phyloP scores from a whole-genome alignment of 768 basidiomycete species.

The Russula foetens region DNA sequence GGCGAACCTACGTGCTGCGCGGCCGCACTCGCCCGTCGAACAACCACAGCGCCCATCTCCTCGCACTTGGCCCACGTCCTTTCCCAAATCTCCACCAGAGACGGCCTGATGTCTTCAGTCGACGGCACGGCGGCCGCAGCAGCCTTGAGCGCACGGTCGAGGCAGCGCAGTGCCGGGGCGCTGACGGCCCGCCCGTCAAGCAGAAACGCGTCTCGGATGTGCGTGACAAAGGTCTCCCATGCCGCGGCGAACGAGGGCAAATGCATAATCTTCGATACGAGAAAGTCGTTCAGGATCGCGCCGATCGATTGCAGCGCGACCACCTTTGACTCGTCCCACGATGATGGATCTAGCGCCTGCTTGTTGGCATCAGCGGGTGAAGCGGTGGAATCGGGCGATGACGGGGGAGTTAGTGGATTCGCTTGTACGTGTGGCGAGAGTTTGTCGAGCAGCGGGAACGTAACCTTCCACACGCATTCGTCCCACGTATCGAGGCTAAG shows the following conservation, averaged over 20 bases:
- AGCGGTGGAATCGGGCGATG: constrained; percentile 19
- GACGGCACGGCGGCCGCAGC: constrained; percentile 27
- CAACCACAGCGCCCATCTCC: constrained; percentile 49
- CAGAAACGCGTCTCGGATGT: constrained; percentile 64
- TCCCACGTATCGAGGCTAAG: constrained; percentile 81
- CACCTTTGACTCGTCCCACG: constrained; percentile 85
- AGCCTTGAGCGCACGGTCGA: constrained; percentile 72
- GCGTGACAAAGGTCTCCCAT: constrained; percentile 67
- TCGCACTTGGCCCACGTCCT: constrained; percentile 66
- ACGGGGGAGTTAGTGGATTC: constrained; percentile 9
- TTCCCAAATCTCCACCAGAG: constrained; percentile 44
- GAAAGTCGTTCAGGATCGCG: constrained; percentile 74
- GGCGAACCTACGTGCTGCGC: not conserved
- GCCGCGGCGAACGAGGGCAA: constrained; percentile 61
- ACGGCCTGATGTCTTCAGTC: constrained; percentile 23
- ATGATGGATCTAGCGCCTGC: constrained; percentile 32
- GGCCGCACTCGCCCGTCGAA: constrained; percentile 24
- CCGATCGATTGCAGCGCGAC: constrained; percentile 81
- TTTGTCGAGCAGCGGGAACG: constrained; percentile 77
- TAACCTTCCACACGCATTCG: constrained; percentile 84
- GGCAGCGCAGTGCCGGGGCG: constrained; percentile 75
- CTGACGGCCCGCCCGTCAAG: constrained; percentile 58
- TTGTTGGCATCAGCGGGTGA: not conserved
- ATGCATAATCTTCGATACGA: constrained; percentile 62
- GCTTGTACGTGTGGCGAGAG: constrained; percentile 50